Percentiles rank a stretch among this genome's conserved stretches.
Conservation (phyloP, 257 asterid species). For the Solanum ahanhuiri region DNA sequence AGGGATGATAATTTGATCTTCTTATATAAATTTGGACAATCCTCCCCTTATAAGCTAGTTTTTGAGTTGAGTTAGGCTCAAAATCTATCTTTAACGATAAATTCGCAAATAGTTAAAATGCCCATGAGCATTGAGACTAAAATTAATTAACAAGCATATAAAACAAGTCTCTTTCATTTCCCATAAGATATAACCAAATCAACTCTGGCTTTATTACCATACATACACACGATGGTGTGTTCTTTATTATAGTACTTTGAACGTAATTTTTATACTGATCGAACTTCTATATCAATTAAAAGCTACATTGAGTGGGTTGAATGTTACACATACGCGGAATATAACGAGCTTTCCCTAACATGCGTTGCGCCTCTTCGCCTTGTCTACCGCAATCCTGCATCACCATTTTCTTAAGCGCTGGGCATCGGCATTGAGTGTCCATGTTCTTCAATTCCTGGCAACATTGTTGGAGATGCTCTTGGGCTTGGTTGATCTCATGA, state of each 20-base stretch:
- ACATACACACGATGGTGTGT: too few species aligned
- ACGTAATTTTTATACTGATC: background rate
- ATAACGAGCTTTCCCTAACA: too few species aligned
- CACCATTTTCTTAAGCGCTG: background rate
- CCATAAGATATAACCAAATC: background rate
- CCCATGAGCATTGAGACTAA: too few species aligned
- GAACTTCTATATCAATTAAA: background rate
- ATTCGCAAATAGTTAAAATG: too few species aligned
- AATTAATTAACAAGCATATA: background rate
- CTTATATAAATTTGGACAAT: too few species aligned
- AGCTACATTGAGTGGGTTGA: background rate
- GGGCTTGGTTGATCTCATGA: background rate
- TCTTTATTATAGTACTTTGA: too few species aligned
- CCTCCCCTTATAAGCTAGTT: background rate
- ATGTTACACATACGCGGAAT: slow-evolving; percentile 1
- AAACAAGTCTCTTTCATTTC: background rate
- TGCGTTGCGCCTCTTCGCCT: background rate
- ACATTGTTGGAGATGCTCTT: slow-evolving; percentile 4
- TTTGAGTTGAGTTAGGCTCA: background rate
- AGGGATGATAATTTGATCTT: background rate
- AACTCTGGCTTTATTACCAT: background rate
- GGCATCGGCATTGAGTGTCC: background rate
- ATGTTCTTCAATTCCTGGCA: background rate
- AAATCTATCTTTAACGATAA: rapidly evolving
- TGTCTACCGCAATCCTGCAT: background rate